Evolutionary conservation across 2,329 filamentous ascomycete species (phyloP).

Genomic region (Penicillium thymicola): DNA sequence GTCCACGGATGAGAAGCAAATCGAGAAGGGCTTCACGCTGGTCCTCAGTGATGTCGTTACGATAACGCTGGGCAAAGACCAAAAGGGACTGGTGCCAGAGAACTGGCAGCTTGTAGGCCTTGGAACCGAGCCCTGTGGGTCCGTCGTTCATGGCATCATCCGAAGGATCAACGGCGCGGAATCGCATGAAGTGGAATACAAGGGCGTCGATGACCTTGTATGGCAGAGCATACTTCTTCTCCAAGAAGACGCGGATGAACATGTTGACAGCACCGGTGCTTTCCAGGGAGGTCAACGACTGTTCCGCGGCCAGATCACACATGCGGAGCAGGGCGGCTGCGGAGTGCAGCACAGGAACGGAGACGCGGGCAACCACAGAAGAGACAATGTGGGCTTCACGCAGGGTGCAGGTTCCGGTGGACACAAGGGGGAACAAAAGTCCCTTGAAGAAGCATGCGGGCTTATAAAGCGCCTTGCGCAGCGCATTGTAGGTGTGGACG

Average conservation of each 20-base stretch:
- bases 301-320: constrained; percentile 90
- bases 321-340: constrained; percentile 86
- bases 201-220: constrained; percentile 92
- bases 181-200: constrained; percentile 94
- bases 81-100: constrained; percentile 95
- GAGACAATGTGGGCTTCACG: constrained; percentile 90
- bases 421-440: constrained; percentile 84
- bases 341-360: constrained; percentile 86
- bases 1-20: constrained; percentile 76
- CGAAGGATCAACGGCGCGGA: constrained; percentile 62
- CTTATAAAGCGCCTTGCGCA: constrained; percentile 92
- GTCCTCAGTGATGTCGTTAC: constrained; percentile 94
- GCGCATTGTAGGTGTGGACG: constrained; percentile 86
- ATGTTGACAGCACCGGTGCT: constrained; percentile 90
- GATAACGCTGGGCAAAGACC: constrained; percentile 89
- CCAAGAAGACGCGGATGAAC: constrained; percentile 86
- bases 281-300: constrained; percentile 73
- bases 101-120: constrained; percentile 70
- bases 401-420: constrained; percentile 81
- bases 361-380: constrained; percentile 78
- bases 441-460: constrained; percentile 97
- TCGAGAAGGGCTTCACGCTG: constrained; percentile 89
- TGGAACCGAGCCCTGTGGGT: constrained; percentile 46
- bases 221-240: constrained; percentile 95
- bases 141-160: constrained; percentile 53